A percentile compares a stretch with the other conserved stretches of the same genome.
These are phyloP conservation scores for Pilobolus umbonatus DNA, from an alignment of 192 early-diverging fungal species.

Conservation along the genomic window DNA sequence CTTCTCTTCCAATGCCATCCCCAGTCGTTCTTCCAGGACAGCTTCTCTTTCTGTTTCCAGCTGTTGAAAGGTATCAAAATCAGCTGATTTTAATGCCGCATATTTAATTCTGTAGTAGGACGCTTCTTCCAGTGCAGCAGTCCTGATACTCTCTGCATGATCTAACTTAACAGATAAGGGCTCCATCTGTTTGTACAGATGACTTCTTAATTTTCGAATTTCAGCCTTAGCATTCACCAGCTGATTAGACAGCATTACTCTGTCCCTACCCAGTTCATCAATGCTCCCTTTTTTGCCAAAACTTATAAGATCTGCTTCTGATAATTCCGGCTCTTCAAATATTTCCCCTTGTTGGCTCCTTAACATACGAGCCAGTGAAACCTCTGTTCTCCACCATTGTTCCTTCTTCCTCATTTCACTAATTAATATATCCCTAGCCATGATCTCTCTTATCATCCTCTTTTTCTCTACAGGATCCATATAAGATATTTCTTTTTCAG, in stretches of 20 bases:
- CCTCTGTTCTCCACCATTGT: constrained; percentile 39
- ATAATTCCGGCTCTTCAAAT: constrained; percentile 22
- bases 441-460: constrained; percentile 16
- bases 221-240: constrained; percentile 47
- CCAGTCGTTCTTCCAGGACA: constrained; percentile 42
- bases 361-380: constrained; percentile 23
- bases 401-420: constrained; percentile 34
- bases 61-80: constrained; percentile 26
- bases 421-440: constrained; percentile 27
- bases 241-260: constrained; percentile 35
- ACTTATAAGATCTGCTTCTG: constrained; percentile 21
- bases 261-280: constrained; percentile 19
- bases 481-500: not conserved
- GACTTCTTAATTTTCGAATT: constrained; percentile 35
- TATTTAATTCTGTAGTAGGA: constrained; percentile 49
- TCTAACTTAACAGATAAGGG: constrained; percentile 40
- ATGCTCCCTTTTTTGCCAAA: constrained; percentile 28
- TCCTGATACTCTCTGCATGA: constrained; percentile 43
- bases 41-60: constrained; percentile 39
- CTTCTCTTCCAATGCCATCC: constrained; percentile 34
- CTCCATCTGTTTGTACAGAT: constrained; percentile 44
- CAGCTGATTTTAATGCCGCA: constrained; percentile 37
- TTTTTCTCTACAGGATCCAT: constrained; percentile 13
- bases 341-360: not conserved
- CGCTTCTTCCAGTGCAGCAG: constrained; percentile 52